Base-by-base conservation (phyloP, 2,329 filamentous ascomycete species). In the Aaosphaeria arxii region DNA sequence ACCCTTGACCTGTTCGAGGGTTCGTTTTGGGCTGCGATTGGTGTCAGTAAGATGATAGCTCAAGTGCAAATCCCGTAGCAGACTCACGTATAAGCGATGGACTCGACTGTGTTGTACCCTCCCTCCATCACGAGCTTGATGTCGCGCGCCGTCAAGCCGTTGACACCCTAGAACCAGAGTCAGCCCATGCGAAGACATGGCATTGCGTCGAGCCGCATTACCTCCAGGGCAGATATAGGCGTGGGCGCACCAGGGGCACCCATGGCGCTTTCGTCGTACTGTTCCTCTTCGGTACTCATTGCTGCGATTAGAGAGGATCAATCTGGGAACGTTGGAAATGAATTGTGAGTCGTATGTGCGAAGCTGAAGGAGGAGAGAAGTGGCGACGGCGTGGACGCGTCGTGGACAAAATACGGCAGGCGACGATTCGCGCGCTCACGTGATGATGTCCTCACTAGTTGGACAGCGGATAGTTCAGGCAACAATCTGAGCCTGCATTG, bases 1-100 rank as follows among this genome's bases (percentile, higher is more conserved):
- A 48, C 94, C 94, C 71, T 97, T 99, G 72, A 99, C 92, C 69
- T 95, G 90, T 71, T 99, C 92, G 13, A 99, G 76, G 48, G 87
- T 77, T 63, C 92, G 84, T 59, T 80, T 81, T 17, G 84, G 83
- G 45, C 82, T 86, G 32, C 6, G 30, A 49, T 73, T 40, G 71
- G 65, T 38, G 40, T 45, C 45, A 43, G 30, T 24, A 7, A 45
- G 11, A 7, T 2, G 30, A 30, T 6, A 31, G 44, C 11, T 13
- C 29, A 44, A 13, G 50, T 24, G 17, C 28, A 43, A 43, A 32
- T 9, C 11, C 24, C 5, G 40, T 9, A 11, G n/a, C 2, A 38
- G 3, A 64, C 79, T 45, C 82, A 88, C 67, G 94, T 97, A 68
- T 99, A 99, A 43, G 94, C 94, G 51, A 99, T 88, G 2, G 91